Evolutionary conservation across 768 basidiomycete species (phyloP).

Genomic region (Lyophyllum semitale): DNA sequence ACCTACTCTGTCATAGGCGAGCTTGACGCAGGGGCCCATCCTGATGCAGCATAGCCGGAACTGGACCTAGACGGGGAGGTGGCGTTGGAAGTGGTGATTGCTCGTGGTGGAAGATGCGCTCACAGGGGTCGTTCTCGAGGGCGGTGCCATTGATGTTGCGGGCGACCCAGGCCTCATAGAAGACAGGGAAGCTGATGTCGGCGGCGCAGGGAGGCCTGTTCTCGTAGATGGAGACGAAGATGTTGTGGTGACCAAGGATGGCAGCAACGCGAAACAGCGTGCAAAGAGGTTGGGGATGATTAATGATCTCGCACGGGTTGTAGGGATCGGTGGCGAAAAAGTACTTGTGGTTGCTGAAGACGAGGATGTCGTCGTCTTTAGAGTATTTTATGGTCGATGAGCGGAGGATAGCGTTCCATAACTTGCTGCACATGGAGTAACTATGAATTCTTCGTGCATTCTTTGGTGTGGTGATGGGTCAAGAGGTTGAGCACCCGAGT

Average conservation of each 20-base stretch:
- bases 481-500: conserved; percentile 87
- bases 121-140: conserved; percentile 96
- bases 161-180: conserved; percentile 99
- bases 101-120: conserved; percentile 86
- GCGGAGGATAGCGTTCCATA: conserved; percentile 77
- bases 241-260: conserved; percentile 95
- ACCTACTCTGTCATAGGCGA: conserved; percentile 89
- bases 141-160: conserved; percentile 99
- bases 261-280: conserved; percentile 93
- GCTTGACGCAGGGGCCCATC: conserved; percentile 96
- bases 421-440: conserved; percentile 85
- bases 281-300: conserved; percentile 96
- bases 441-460: conserved; percentile 86
- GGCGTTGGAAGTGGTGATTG: conserved; percentile 82
- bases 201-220: conserved; percentile 94
- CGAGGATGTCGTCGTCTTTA: conserved; percentile 38
- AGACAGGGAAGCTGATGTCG: conserved; percentile 90
- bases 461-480: conserved; percentile 90
- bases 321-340: conserved; percentile 99
- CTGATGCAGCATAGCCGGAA: conserved; percentile 94
- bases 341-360: conserved; percentile 85
- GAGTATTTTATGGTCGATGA: conserved; percentile 80
- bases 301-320: conserved; percentile 99
- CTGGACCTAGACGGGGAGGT: conserved; percentile 95
- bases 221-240: conserved; percentile 98